Evolutionary conservation across 441 rosid genomes (phyloP), one percentile per base, ranked within the genome.

Genomic region (Adansonia rubrostipa): DNA sequence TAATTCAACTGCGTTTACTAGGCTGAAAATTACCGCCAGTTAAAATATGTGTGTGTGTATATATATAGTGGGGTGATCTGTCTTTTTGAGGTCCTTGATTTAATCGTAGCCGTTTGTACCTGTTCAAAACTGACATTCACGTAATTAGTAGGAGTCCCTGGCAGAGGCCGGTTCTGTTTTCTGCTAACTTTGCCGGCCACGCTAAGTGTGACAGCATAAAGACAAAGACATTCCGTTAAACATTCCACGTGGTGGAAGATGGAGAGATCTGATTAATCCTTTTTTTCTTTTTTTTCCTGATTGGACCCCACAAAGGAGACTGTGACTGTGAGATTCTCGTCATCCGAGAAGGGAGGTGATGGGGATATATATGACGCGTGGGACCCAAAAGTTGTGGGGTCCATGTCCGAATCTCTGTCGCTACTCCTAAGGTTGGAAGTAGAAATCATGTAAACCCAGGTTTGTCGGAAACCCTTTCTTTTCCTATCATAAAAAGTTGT

Each of bases 351-450:
- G 53, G 9, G 1, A 40, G 79, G 74, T 63, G 66, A 36, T 36
- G 47, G 58, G 70, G 33, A 28, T 28, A 80, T 51, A 40, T 33
- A 40, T 66, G 73, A 33, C 77, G 84, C 9, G 81, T 77, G 61
- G 81, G 68, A 28, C 64, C 76, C 75, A 28, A 5, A 3, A 15
- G 62, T 0, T 0, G 57, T 15, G 81, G 84, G 66, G 62, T 3
- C 84, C 81, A 6, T 33, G 64, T 14, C 74, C 73, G 84, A 80
- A 86, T 86, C 89, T 86, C 79, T 83, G 89, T 84, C 85, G 78
- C 80, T 81, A 70, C 83, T 80, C 42, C 40, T 40, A 28, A 60
- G 74, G 17, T 24, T 61, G 15, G 42, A 24, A 61, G 36, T 15
- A 61, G 69, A 64, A 64, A 40, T 7, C 17, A n/a, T 64, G n/a